Evolutionary conservation across 1,284 basidiomycete species (phyloP).

Genomic region (Leccinum pachyderme): DNA sequence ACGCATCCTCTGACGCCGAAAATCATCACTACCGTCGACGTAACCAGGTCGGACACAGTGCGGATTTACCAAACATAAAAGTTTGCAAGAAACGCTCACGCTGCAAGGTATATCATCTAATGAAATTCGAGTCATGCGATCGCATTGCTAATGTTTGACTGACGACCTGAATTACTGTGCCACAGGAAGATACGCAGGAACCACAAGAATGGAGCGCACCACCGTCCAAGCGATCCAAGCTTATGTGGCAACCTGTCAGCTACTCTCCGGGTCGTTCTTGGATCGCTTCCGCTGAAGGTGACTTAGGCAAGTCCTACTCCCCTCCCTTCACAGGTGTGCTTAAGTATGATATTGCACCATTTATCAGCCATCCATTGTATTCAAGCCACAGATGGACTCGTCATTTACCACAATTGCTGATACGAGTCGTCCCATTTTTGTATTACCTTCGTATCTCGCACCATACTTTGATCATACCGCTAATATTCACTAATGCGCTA

Average conservation of each 20-base stretch:
- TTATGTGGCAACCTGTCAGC: not conserved
- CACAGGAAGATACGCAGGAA: not conserved
- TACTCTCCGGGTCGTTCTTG: not conserved
- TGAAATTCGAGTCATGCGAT: not conserved
- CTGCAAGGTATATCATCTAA: not conserved
- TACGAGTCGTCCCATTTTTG: not conserved
- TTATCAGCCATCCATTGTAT: not conserved
- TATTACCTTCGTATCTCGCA: not conserved
- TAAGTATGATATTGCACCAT: not conserved
- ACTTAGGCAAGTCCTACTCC: not conserved
- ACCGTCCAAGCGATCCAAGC: not conserved
- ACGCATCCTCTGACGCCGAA: not conserved
- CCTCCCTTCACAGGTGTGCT: not conserved
- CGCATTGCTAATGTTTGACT: not conserved
- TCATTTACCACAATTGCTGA: not conserved
- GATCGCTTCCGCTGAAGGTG: not conserved
- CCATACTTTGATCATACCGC: not conserved
- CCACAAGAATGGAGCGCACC: not conserved
- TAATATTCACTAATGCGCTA: not conserved
- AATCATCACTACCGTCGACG: not conserved
- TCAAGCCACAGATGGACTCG: not conserved
- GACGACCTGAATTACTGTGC: not conserved
- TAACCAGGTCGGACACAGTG: not conserved
- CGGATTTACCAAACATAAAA: not conserved
- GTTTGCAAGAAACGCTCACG: not conserved